Evolutionary conservation across 2,329 filamentous ascomycete genomes (phyloP), one percentile per base, ranked within the genome.

Genomic region (Tolypocladium amazonense): DNA sequence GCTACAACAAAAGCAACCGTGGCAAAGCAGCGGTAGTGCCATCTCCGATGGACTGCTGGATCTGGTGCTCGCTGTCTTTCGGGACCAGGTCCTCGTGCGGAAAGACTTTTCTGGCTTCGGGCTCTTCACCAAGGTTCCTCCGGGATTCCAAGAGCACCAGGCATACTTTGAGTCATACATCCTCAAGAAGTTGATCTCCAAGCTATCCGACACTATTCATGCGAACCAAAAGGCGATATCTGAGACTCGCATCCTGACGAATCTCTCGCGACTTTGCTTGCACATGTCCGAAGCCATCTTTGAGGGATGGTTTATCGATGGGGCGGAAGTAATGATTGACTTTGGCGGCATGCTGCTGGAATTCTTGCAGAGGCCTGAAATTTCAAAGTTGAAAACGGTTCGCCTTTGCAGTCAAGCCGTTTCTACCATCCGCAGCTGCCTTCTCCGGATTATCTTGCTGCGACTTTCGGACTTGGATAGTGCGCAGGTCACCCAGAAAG

Each of bases 281-380:
- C 90, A 97, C 69, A 83, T 97, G 70, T 85, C 88, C 0, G 94
- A 99, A 71, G 90, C 91, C 7, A 88, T 96, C 15, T 97, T 94
- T 65, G 94, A 97, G 73, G 94, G 94, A 20, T 97, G 92, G 90
- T 97, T 97, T 69, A 84, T 97, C 63, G 88, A 94, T 64, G 93
- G 93, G 1, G 90, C 90, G 1, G 89, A 92, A 66, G 81, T 85
- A 4, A 82, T 94, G 65, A 81, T 97, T 38, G 92, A 97, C 67
- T 95, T 97, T 67, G 83, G 88, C 4, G 94, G 93, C 1, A 86
- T 88, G 58, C 75, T 97, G 8, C 75, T 99, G 8, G 94, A 99
- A 70, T 93, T 96, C 67, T 78, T 99, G 4, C 91, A 96, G 70
- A 84, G 89, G 12, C 88, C 92, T 0, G 90, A 96, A 18, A 80